Conservation (phyloP, 768 basidiomycete genomes). For the Mycena belliarum region DNA sequence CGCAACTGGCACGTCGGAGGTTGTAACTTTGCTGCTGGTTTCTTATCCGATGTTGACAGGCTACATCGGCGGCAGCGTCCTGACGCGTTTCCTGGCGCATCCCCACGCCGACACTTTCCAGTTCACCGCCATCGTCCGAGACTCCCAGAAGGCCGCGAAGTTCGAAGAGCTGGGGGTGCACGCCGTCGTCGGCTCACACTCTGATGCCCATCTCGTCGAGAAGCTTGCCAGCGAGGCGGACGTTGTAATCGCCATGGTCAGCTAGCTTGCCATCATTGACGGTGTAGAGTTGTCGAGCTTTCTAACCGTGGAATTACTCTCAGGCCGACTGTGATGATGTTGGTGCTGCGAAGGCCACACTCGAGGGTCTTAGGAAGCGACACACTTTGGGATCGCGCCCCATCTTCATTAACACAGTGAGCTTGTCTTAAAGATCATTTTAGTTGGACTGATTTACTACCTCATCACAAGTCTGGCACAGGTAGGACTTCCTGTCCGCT, state of each 20-base stretch:
- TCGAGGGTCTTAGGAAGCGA: neutral
- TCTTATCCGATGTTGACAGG: neutral
- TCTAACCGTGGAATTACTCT: conserved; percentile 13
- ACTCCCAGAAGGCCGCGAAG: neutral
- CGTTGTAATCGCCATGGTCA: neutral
- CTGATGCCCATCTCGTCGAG: neutral
- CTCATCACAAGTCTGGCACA: neutral
- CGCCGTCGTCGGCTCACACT: neutral
- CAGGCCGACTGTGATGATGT: neutral
- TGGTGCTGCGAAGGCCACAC: neutral
- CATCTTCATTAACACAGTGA: neutral
- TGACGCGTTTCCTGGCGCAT: neutral
- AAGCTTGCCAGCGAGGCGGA: neutral
- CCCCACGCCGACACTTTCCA: neutral
- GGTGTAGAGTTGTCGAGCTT: conserved; percentile 27
- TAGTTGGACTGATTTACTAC: no score
- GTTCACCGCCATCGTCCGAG: neutral
- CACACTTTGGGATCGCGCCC: neutral
- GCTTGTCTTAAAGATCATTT: no score
- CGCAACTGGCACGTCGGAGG: no score
- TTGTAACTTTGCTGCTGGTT: no score
- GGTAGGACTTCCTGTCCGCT: no score
- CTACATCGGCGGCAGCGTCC: neutral
- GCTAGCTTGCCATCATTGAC: neutral
- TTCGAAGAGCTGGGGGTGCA: neutral